These are phyloP conservation scores for Heliocybe sulcata DNA, from an alignment of 1,284 basidiomycete genomes.

Conservation along the genomic window DNA sequence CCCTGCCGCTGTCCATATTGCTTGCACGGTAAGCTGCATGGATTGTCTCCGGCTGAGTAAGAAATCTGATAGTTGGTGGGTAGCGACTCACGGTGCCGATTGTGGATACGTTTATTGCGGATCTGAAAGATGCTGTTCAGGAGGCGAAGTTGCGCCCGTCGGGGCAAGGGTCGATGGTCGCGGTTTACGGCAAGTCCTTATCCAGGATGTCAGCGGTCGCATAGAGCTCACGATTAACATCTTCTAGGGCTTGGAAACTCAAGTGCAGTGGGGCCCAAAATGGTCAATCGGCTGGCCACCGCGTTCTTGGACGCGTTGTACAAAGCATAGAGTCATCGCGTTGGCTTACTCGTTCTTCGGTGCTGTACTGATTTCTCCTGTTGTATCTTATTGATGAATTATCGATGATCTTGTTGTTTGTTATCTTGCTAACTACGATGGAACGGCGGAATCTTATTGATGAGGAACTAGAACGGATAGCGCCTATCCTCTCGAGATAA, in stretches of 20 bases:
- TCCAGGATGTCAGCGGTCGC: too few relatives aligned
- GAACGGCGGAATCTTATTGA: too few relatives aligned
- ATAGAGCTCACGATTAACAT: not conserved
- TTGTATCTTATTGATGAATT: not conserved
- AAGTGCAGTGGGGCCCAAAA: slow-evolving; percentile 81
- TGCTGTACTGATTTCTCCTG: not conserved
- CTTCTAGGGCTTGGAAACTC: slow-evolving; percentile 81
- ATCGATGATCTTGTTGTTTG: too few relatives aligned
- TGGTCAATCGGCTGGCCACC: slow-evolving; percentile 80
- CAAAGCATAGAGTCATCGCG: slow-evolving; percentile 44
- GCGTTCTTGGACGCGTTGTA: slow-evolving; percentile 81
- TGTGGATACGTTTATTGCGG: slow-evolving; percentile 73
- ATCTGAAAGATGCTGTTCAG: slow-evolving; percentile 72
- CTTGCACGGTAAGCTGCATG: slow-evolving; percentile 69
- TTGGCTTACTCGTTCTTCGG: not conserved
- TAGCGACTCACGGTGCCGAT: slow-evolving; percentile 74
- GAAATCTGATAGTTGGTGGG: slow-evolving; percentile 2
- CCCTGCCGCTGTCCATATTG: slow-evolving; percentile 88
- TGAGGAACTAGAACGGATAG: too few relatives aligned
- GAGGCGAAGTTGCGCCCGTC: slow-evolving; percentile 51
- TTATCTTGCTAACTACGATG: too few relatives aligned
- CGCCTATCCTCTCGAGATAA: too few relatives aligned
- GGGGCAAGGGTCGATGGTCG: slow-evolving; percentile 78
- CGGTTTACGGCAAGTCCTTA: slow-evolving; percentile 72
- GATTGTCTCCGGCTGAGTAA: not conserved